phyloP scores from a whole-genome alignment of 805 yeast species.

The Ogataea minuta region DNA sequence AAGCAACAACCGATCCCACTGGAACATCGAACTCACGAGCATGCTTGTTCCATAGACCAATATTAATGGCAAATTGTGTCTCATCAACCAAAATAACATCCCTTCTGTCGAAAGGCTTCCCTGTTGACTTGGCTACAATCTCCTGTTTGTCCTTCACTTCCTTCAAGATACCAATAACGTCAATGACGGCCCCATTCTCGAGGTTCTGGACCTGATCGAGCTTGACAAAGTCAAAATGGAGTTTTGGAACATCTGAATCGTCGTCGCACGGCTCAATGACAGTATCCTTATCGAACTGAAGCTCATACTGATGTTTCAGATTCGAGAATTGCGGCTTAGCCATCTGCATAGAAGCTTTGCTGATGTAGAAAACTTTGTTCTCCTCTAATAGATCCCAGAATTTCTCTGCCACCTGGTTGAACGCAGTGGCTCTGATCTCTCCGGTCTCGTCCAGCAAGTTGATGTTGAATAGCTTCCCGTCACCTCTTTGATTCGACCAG shows the following conservation, averaged over 20 bases:
- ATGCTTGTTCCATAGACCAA: slow-evolving; percentile 88
- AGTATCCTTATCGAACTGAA: slow-evolving; percentile 77
- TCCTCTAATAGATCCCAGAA: slow-evolving; percentile 76
- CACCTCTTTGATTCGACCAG: slow-evolving; percentile 84
- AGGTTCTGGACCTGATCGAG: slow-evolving; percentile 62
- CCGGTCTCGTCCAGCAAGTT: slow-evolving; percentile 92
- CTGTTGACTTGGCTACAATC: slow-evolving; percentile 82
- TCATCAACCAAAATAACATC: slow-evolving; percentile 86
- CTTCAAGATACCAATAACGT: slow-evolving; percentile 84
- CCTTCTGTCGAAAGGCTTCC: slow-evolving; percentile 89
- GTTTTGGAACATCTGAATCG: slow-evolving; percentile 68
- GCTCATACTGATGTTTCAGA: slow-evolving; percentile 84
- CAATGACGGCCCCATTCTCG: slow-evolving; percentile 72
- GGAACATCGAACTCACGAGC: slow-evolving; percentile 76
- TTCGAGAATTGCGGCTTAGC: slow-evolving; percentile 85
- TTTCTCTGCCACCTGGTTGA: slow-evolving; percentile 81
- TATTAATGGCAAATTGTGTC: slow-evolving; percentile 66
- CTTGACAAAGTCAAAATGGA: slow-evolving; percentile 72
- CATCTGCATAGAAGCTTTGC: slow-evolving; percentile 75
- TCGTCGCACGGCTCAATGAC: slow-evolving; percentile 62
- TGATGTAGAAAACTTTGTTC: slow-evolving; percentile 83
- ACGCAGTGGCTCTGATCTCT: slow-evolving; percentile 94
- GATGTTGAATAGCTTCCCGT: slow-evolving; percentile 85
- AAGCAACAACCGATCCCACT: slow-evolving; percentile 82
- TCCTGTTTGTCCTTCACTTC: slow-evolving; percentile 72